Percentiles rank a stretch among this genome's conserved stretches.
phyloP scores from a whole-genome alignment of 768 basidiomycete genomes.

The Tephrocybe sp. region DNA sequence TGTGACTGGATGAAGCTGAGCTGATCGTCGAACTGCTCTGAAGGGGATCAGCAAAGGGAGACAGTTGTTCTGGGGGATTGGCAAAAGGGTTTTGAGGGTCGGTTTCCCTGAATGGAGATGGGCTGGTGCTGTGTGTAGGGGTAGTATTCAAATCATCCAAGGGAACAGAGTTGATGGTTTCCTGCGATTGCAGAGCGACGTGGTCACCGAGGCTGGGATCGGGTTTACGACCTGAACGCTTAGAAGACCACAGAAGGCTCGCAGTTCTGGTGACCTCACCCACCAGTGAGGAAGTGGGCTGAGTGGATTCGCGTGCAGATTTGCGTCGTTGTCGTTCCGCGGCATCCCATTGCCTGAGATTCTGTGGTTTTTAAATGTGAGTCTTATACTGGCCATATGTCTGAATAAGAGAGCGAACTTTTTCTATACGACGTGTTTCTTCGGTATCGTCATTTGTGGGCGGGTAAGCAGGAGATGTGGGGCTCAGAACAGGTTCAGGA shows the following conservation, averaged over 20 bases:
- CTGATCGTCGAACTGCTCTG: slow-evolving; percentile 20
- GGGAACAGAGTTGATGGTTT: slow-evolving; percentile 51
- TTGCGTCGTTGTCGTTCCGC: slow-evolving; percentile 76
- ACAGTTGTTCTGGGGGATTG: slow-evolving; percentile 41
- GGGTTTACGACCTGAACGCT: slow-evolving; percentile 31
- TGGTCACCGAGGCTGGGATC: slow-evolving; percentile 35
- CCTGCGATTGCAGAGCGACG: slow-evolving; percentile 46
- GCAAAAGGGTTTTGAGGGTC: slow-evolving; percentile 43
- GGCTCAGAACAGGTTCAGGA: slow-evolving; percentile 23
- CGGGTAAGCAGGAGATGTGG: slow-evolving; percentile 45
- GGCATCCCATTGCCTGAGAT: slow-evolving; percentile 73
- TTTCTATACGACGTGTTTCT: slow-evolving; percentile 68
- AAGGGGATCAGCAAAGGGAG: slow-evolving; percentile 48
- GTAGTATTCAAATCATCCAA: slow-evolving; percentile 49
- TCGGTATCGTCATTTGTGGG: slow-evolving; percentile 63
- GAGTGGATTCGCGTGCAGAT: slow-evolving; percentile 56
- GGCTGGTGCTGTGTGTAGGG: slow-evolving; percentile 26
- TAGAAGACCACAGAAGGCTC: slow-evolving; percentile 51
- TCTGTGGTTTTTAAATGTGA: slow-evolving; percentile 39
- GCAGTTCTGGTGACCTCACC: slow-evolving; percentile 57
- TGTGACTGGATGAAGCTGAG: slow-evolving; percentile 20
- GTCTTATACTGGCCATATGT: slow-evolving; percentile 2
- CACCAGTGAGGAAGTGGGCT: slow-evolving; percentile 44
- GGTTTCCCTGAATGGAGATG: slow-evolving; percentile 23
- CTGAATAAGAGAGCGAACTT: slow-evolving; percentile 41